Percentiles rank a stretch among this genome's conserved stretches.
Conservation (phyloP, 1,139 yeast genomes). For the Sugiyamaella paludigena region DNA sequence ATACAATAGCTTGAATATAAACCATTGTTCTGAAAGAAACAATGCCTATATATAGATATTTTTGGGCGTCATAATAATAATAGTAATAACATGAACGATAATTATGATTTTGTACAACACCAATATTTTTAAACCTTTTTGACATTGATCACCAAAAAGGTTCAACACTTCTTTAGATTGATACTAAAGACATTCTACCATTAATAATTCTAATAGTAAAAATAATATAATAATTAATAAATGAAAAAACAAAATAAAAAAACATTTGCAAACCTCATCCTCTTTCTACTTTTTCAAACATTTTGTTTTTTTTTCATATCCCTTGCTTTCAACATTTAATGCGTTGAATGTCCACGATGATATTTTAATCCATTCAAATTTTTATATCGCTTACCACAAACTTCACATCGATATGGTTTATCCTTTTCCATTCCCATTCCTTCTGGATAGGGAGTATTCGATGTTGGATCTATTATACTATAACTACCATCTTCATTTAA, state of each 20-base stretch:
- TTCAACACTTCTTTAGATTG: no score
- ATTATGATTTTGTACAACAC: no score
- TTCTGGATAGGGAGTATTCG: conserved; percentile 86
- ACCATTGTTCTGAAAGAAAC: no score
- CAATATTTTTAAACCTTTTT: no score
- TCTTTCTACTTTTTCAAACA: no score
- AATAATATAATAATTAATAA: background rate
- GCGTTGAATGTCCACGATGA: conserved; percentile 97
- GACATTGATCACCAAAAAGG: no score
- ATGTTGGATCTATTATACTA: conserved; percentile 88
- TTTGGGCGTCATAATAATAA: background rate
- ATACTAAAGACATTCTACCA: no score
- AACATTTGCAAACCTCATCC: no score
- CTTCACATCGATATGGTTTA: conserved; percentile 97
- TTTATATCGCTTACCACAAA: conserved; percentile 95
- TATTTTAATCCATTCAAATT: conserved; percentile 93
- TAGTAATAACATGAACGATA: no score
- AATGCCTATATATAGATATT: background rate
- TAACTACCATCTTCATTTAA: conserved; percentile 92
- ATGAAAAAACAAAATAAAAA: background rate
- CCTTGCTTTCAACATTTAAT: no score
- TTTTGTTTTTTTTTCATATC: no score
- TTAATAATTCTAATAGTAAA: background rate
- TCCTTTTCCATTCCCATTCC: conserved; percentile 92
- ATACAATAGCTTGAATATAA: background rate